Conservation (phyloP, 2,329 filamentous ascomycete genomes). For the Colletotrichum lupini region DNA sequence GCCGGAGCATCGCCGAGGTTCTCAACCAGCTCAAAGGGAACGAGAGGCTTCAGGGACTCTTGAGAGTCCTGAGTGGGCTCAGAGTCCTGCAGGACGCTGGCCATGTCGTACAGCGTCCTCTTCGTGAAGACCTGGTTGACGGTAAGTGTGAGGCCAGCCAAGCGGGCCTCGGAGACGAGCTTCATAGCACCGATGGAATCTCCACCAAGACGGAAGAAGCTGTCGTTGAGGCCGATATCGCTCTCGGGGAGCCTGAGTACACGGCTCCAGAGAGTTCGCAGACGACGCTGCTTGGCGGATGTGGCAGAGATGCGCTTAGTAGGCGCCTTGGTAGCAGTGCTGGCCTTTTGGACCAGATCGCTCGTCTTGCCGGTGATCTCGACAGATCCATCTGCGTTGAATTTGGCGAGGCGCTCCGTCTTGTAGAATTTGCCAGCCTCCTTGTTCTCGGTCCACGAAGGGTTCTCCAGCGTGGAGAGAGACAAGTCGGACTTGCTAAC, state of each 20-base stretch:
- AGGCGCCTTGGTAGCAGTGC: slow-evolving; percentile 22
- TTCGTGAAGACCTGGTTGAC: slow-evolving; percentile 67
- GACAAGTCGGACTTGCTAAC: slow-evolving; percentile 42
- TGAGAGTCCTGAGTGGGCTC: slow-evolving; percentile 32
- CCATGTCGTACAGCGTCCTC: slow-evolving; percentile 62
- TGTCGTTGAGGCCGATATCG: slow-evolving; percentile 63
- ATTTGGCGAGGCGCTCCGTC: slow-evolving; percentile 54
- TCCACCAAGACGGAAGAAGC: slow-evolving; percentile 70
- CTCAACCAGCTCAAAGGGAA: slow-evolving; percentile 64
- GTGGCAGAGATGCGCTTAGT: slow-evolving; percentile 50
- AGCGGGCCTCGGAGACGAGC: slow-evolving; percentile 65
- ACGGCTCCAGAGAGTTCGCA: slow-evolving; percentile 60
- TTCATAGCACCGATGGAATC: slow-evolving; percentile 72
- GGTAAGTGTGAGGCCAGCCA: slow-evolving; percentile 58
- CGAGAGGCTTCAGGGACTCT: slow-evolving; percentile 40
- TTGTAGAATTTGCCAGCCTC: slow-evolving; percentile 47
- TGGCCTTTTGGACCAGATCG: slow-evolving; percentile 23
- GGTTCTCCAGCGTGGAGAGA: slow-evolving; percentile 41
- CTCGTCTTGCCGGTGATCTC: slow-evolving; percentile 42
- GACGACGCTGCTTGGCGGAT: slow-evolving; percentile 54
- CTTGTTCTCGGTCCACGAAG: slow-evolving; percentile 43
- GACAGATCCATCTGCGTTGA: slow-evolving; percentile 45
- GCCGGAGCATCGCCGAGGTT: slow-evolving; percentile 54
- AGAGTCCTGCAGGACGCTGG: slow-evolving; percentile 57
- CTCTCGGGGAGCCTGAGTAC: slow-evolving; percentile 56